Evolutionary conservation across 345 rosid genomes (phyloP), one percentile per base, ranked within the genome.

Genomic region (Adansonia digitata): DNA sequence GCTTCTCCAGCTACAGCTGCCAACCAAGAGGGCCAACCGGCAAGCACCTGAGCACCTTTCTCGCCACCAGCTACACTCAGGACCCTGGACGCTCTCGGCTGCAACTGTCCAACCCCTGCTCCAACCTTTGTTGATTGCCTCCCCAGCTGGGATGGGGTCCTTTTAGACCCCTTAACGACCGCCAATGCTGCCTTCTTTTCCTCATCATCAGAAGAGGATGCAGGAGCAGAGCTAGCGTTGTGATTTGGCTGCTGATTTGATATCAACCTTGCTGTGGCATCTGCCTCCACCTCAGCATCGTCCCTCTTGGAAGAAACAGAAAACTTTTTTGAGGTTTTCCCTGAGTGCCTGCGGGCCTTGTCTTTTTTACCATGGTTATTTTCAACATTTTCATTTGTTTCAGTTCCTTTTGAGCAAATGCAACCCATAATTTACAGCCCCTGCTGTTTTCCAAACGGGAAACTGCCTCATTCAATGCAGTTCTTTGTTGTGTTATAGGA

Each of bases 11-110:
- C 99, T 71, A 93, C 98, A 0, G 88, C 77, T 40, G 90, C 84
- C 69, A 94, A 78, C 99, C 99, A 94, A 74, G 93, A 78, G 55
- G 99, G 99, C 99, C 99, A 94, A 78, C 99, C 99, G 48, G 99
- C 92, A 78, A 86, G 86, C 66, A 90, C 85, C 55, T 86, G 91
- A 29, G 88, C 92, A 27, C 91, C 97, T 80, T 64, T 86, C 73
- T 92, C 97, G 20, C 95, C 94, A 56, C 72, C 82, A 31, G 84
- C 37, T 74, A 88, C 61, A 63, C 91, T 86, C 72, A 73, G 64
- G 56, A 93, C 75, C 65, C 87, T 84, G 29, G 81, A 31, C 40
- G 81, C 77, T 85, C 70, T 67, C 48, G 84, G 75, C 22, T 81
- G 86, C 61, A 61, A 37, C 48, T 46, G 49, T 63, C 61, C 77